These are phyloP conservation scores for Geotrichum reessii DNA, from an alignment of 1,139 yeast species.

Conservation along the genomic window DNA sequence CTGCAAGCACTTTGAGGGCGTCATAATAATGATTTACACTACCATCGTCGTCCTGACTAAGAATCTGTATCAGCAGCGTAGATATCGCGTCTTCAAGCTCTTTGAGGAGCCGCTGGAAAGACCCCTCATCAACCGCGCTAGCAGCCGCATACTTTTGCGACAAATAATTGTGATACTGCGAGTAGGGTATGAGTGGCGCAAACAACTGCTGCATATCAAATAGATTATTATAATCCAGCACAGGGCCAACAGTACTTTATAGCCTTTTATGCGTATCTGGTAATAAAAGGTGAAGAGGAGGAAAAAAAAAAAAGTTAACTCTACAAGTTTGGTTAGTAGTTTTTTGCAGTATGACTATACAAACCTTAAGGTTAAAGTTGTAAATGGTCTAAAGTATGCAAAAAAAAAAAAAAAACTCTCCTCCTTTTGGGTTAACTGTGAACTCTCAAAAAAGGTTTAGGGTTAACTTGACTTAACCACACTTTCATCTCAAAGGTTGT, in stretches of 20 bases:
- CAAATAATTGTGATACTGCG: conserved; percentile 1
- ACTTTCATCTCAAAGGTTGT: neutral
- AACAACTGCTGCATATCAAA: neutral
- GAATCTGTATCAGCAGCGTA: neutral
- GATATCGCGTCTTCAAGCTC: neutral
- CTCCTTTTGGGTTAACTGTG: neutral
- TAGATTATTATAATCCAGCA: neutral
- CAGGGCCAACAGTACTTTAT: neutral
- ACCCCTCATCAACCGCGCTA: neutral
- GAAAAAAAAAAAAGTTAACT: neutral
- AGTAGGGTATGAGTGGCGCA: neutral
- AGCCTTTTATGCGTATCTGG: neutral
- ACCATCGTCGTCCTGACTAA: neutral
- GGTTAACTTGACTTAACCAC: neutral
- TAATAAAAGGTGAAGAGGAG: neutral
- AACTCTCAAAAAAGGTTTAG: neutral
- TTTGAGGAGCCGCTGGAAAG: neutral
- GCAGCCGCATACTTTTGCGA: neutral
- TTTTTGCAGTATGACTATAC: neutral
- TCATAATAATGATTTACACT: neutral
- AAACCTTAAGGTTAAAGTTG: neutral
- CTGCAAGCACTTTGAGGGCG: conserved; percentile 1
- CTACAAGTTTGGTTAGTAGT: neutral
- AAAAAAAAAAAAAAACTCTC: too few relatives aligned
- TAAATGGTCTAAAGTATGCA: too few relatives aligned